phyloP scores from a whole-genome alignment of 2,329 filamentous ascomycete genomes.

The Clarireedia paspali region DNA sequence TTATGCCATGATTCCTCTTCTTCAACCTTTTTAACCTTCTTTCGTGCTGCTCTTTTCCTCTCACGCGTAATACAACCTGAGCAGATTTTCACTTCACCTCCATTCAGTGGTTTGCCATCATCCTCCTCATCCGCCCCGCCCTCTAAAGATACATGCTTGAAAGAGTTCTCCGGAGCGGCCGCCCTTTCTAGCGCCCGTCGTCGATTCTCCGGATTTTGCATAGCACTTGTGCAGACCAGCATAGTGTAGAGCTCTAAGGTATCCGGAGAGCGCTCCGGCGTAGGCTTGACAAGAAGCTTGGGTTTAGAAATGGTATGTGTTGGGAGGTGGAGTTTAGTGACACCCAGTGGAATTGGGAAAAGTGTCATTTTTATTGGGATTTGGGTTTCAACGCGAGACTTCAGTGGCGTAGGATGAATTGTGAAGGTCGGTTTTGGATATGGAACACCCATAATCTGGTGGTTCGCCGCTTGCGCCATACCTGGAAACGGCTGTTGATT shows the following conservation, averaged over 20 bases:
- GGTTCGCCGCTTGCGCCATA: constrained; percentile 17
- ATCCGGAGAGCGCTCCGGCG: constrained; percentile 58
- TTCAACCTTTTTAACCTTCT: constrained; percentile 88
- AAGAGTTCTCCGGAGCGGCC: constrained; percentile 28
- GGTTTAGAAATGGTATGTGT: constrained; percentile 90
- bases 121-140: constrained; percentile 35
- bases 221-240: constrained; percentile 87
- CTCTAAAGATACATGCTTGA: constrained; percentile 11
- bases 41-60: constrained; percentile 80
- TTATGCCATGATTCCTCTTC: constrained; percentile 83
- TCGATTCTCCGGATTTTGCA: constrained; percentile 62
- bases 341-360: constrained; percentile 64
- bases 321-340: constrained; percentile 78
- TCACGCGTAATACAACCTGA: constrained; percentile 85
- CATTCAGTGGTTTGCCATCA: constrained; percentile 67
- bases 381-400: constrained; percentile 93
- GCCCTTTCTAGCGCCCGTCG: constrained; percentile 49
- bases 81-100: constrained; percentile 92
- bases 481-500: constrained; percentile 15
- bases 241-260: constrained; percentile 73
- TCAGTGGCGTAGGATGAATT: constrained; percentile 62
- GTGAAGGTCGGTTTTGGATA: constrained; percentile 39
- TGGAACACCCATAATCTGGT: constrained; percentile 19
- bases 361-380: constrained; percentile 81
- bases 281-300: constrained; percentile 73